phyloP scores from a whole-genome alignment of 345 rosid genomes.

The Sonneratia caseolaris region DNA sequence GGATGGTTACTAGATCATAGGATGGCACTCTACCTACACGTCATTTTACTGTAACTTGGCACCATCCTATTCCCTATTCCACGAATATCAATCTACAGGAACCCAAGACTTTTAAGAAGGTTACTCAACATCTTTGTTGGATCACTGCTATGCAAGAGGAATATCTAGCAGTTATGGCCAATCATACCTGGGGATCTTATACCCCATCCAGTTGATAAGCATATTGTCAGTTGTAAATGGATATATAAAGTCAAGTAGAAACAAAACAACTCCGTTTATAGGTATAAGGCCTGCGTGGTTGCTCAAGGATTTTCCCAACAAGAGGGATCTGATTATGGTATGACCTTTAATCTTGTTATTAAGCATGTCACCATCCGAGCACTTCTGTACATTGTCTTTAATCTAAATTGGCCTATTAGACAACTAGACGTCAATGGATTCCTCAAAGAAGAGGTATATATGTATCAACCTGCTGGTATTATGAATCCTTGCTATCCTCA shows the following conservation, averaged over 20 bases:
- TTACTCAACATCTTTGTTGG: neutral
- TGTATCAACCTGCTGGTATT: neutral
- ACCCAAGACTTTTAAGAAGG: neutral
- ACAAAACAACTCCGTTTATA: neutral
- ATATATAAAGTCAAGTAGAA: neutral
- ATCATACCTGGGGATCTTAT: neutral
- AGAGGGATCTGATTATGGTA: neutral
- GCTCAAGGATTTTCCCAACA: neutral
- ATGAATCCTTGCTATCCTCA: neutral
- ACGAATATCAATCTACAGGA: neutral
- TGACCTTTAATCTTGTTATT: neutral
- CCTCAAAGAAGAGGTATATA: neutral
- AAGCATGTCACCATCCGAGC: neutral
- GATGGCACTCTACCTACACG: too few relatives aligned
- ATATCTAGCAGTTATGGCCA: neutral
- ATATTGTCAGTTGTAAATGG: neutral
- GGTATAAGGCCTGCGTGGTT: neutral
- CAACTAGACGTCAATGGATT: neutral
- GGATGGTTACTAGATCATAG: too few relatives aligned
- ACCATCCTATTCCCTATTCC: too few relatives aligned
- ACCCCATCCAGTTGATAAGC: neutral
- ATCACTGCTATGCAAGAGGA: neutral
- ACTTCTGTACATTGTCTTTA: neutral
- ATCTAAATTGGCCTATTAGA: neutral
- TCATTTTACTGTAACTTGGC: too few relatives aligned